Evolutionary conservation across 768 basidiomycete genomes (phyloP).

Genomic region (Lactarius indigo): DNA sequence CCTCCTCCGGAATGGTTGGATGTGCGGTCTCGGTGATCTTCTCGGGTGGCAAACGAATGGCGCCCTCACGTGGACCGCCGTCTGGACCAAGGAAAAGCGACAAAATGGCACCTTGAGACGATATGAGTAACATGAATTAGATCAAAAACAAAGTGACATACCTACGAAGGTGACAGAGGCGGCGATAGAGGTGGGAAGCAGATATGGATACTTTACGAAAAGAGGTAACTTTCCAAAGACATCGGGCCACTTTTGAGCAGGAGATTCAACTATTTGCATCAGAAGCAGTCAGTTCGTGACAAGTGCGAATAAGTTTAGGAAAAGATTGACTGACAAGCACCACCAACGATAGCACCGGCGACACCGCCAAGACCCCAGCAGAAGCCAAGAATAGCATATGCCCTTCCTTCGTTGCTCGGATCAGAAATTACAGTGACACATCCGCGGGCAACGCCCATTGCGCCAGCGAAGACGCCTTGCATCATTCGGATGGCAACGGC

Average conservation of each 20-base stretch:
- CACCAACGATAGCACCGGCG: conserved; percentile 81
- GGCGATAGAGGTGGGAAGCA: conserved; percentile 81
- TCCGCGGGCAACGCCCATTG: conserved; percentile 92
- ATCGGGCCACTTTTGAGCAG: conserved; percentile 81
- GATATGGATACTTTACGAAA: conserved; percentile 82
- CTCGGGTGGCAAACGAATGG: conserved; percentile 79
- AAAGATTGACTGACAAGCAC: conserved; percentile 55
- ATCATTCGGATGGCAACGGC: conserved; percentile 83
- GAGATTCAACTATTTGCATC: conserved; percentile 63
- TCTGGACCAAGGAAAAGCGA: conserved; percentile 88
- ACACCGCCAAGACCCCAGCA: conserved; percentile 98
- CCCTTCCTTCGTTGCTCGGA: conserved; percentile 86
- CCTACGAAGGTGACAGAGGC: conserved; percentile 71
- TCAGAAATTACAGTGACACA: conserved; percentile 87
- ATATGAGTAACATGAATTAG: neutral
- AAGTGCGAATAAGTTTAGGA: neutral
- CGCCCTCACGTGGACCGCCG: conserved; percentile 83
- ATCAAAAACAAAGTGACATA: conserved; percentile 31
- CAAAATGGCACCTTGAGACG: conserved; percentile 67
- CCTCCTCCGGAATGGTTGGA: conserved; percentile 66
- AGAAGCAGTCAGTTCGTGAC: conserved; percentile 22
- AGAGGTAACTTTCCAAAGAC: conserved; percentile 62
- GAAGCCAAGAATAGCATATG: conserved; percentile 92
- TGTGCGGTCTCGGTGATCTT: conserved; percentile 45
- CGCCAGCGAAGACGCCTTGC: conserved; percentile 90